Percentiles rank a stretch among this genome's conserved stretches.
phyloP scores from a whole-genome alignment of 2,329 filamentous ascomycete species.

The Orbilia javanica region DNA sequence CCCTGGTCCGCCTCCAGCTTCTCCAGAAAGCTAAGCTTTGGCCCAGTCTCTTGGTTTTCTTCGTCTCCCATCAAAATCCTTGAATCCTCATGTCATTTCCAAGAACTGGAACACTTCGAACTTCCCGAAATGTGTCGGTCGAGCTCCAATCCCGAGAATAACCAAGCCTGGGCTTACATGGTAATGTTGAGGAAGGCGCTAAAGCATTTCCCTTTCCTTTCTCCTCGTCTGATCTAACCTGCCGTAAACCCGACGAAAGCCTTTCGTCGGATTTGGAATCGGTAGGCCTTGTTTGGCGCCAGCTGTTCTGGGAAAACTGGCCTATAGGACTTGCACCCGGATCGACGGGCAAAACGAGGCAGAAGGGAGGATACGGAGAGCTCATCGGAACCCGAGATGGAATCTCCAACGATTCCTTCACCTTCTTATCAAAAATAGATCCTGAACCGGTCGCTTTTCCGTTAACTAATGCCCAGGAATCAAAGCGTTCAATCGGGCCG shows the following conservation, averaged over 20 bases:
- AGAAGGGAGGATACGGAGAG: constrained; percentile 31
- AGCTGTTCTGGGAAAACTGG: constrained; percentile 13
- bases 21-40: constrained; percentile 55
- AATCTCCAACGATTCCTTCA: constrained; percentile 26
- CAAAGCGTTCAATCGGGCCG: neutral
- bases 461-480: constrained; percentile 21
- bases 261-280: constrained; percentile 15
- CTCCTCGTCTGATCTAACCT: constrained; percentile 48
- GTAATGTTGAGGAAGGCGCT: constrained; percentile 26
- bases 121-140: constrained; percentile 28
- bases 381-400: constrained; percentile 46
- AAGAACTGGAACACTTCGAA: constrained; percentile 27
- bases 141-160: constrained; percentile 47
- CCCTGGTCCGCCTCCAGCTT: constrained; percentile 44
- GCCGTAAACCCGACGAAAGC: constrained; percentile 42
- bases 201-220: neutral
- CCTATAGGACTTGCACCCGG: constrained; percentile 57
- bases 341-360: constrained; percentile 24
- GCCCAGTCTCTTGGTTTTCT: constrained; percentile 52
- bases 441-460: constrained; percentile 2
- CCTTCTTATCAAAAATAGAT: constrained; percentile 23
- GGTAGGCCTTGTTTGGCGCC: constrained; percentile 32
- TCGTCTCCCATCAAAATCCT: constrained; percentile 43
- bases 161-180: constrained; percentile 35
- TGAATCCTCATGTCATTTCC: constrained; percentile 24